Percentiles rank a stretch among this genome's conserved stretches.
Conservation (phyloP, 1,139 yeast species). For the Taphrina deformans region DNA sequence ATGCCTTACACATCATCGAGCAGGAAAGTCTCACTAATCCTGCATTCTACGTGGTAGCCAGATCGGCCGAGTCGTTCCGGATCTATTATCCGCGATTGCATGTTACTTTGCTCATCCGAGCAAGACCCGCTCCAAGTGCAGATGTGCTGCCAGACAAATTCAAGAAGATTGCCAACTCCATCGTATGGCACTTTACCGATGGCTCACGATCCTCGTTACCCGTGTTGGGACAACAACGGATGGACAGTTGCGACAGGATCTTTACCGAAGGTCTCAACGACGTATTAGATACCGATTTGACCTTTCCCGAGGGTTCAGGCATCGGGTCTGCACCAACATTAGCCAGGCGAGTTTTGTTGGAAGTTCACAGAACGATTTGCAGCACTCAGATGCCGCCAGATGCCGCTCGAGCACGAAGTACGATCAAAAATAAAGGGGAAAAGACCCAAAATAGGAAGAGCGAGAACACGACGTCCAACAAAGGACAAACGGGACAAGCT, state of each 20-base stretch:
- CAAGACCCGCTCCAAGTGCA: slow-evolving; percentile 4
- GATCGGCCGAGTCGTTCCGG: slow-evolving; percentile 7
- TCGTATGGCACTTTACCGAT: slow-evolving; percentile 19
- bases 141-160: slow-evolving; percentile 11
- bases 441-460: neutral
- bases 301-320: slow-evolving; percentile 25
- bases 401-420: neutral
- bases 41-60: slow-evolving; percentile 10
- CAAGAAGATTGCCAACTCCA: neutral
- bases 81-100: slow-evolving; percentile 10
- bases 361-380: slow-evolving; percentile 7
- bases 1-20: slow-evolving; percentile 7
- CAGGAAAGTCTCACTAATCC: neutral
- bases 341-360: neutral
- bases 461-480: neutral
- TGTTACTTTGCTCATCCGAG: slow-evolving; percentile 8
- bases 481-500: neutral
- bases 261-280: slow-evolving; percentile 8
- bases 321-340: neutral
- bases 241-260: slow-evolving; percentile 13
- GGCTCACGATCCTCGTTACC: slow-evolving; percentile 13
- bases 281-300: slow-evolving; percentile 2
- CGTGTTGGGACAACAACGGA: neutral
- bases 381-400: neutral
- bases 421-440: neutral